Evolutionary conservation across 2,329 filamentous ascomycete genomes (phyloP).

Genomic region (Alternaria conjuncta): DNA sequence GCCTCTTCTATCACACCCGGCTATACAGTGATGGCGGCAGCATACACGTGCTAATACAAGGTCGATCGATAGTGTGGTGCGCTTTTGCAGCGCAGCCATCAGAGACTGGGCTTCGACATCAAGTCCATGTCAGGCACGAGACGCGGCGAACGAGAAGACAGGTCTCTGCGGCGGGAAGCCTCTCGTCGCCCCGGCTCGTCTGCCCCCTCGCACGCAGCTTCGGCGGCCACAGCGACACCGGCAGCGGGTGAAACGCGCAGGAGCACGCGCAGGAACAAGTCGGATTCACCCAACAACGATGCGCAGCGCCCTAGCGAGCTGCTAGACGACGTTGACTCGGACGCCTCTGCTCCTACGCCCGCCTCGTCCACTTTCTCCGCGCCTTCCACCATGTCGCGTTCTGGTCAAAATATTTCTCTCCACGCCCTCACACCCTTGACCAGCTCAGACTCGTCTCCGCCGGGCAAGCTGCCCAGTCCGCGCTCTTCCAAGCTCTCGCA

Average conservation of each 20-base stretch:
- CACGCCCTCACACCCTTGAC: slow-evolving; percentile 70
- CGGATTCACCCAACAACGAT: slow-evolving; percentile 36
- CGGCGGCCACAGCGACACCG: slow-evolving; percentile 20
- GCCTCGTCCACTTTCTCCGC: slow-evolving; percentile 75
- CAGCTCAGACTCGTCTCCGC: slow-evolving; percentile 69
- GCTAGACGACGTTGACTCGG: slow-evolving; percentile 73
- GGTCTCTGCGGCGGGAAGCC: slow-evolving; percentile 29
- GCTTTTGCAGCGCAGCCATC: slow-evolving; percentile 76
- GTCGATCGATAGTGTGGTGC: slow-evolving; percentile 73
- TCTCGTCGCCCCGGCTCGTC: slow-evolving; percentile 35
- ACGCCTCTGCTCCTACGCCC: slow-evolving; percentile 65
- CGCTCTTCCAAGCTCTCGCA: slow-evolving; percentile 50
- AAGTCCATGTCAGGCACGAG: slow-evolving; percentile 66
- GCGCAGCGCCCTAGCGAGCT: slow-evolving; percentile 62
- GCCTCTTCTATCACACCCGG: slow-evolving; percentile 7
- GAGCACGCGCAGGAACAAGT: slow-evolving; percentile 22
- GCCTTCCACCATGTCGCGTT: slow-evolving; percentile 60
- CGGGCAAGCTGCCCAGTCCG: slow-evolving; percentile 63
- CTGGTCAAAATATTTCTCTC: slow-evolving; percentile 60
- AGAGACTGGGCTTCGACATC: slow-evolving; percentile 75
- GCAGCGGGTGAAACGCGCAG: slow-evolving; percentile 19
- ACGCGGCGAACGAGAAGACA: slow-evolving; percentile 41
- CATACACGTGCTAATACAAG: slow-evolving; percentile 27
- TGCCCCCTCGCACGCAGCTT: slow-evolving; percentile 21
- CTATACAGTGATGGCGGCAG: slow-evolving; percentile 37